phyloP scores from a whole-genome alignment of 352 stramenopile species.

The Phytophthora constricta region DNA sequence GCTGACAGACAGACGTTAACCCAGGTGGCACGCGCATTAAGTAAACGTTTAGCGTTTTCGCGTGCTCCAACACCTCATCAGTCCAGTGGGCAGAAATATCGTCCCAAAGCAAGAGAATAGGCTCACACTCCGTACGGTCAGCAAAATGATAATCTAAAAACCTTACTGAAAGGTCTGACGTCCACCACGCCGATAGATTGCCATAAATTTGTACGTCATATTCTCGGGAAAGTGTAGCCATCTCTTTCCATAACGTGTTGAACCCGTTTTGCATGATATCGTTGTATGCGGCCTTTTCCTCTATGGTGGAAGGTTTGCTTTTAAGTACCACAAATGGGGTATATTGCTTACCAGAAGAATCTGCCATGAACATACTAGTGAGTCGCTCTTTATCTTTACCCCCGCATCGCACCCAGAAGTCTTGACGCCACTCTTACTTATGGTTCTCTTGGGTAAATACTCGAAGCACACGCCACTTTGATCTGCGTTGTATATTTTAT shows the following conservation, averaged over 20 bases:
- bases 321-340: neutral
- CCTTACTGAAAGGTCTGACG: neutral
- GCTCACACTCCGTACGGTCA: neutral
- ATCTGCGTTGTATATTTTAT: conserved; percentile 15
- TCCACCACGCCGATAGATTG: neutral
- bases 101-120: neutral
- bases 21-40: neutral
- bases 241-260: conserved; percentile 8
- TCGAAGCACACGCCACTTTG: conserved; percentile 11
- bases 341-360: conserved; percentile 2
- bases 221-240: neutral
- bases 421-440: neutral
- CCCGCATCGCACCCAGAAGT: conserved; percentile 6
- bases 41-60: neutral
- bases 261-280: neutral
- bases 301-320: neutral
- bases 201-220: conserved; percentile 7
- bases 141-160: conserved; percentile 17
- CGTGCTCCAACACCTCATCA: neutral
- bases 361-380: conserved; percentile 9
- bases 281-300: conserved; percentile 1
- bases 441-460: conserved; percentile 4
- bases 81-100: conserved; percentile 8
- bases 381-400: conserved; percentile 8
- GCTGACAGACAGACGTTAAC: neutral